These are phyloP conservation scores for Arthrobotrys entomopaga DNA, from an alignment of 2,329 filamentous ascomycete species.

Conservation along the genomic window DNA sequence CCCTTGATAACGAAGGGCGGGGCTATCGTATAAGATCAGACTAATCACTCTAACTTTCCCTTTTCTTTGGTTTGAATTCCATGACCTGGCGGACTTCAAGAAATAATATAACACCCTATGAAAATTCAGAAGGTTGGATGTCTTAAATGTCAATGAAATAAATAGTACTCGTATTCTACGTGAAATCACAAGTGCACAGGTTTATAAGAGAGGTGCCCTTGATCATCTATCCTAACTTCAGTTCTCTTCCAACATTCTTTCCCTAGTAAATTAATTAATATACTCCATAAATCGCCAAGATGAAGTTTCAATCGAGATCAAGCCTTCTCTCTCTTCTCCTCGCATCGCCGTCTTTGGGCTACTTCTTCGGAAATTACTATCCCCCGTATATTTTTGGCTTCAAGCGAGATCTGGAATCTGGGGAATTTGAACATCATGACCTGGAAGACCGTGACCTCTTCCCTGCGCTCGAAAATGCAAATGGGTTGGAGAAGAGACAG, in stretches of 20 bases:
- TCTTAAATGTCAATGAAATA: background rate
- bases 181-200: background rate
- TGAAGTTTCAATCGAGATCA: slow-evolving; percentile 10
- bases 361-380: background rate
- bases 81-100: background rate
- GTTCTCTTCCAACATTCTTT: background rate
- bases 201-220: slow-evolving; percentile 8
- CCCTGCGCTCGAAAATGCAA: background rate
- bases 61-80: background rate
- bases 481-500: slow-evolving; percentile 21
- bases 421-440: background rate
- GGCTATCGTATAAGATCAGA: background rate
- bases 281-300: background rate
- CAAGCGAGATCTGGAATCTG: slow-evolving; percentile 8
- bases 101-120: background rate
- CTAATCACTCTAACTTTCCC: background rate
- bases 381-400: background rate
- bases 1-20: background rate
- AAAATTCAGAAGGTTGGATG: slow-evolving; percentile 10
- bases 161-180: background rate
- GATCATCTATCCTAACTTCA: background rate
- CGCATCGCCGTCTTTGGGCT: background rate
- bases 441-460: background rate
- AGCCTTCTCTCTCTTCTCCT: slow-evolving; percentile 4
- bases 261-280: background rate